Evolutionary conservation across 2,329 filamentous ascomycete genomes (phyloP).

Genomic region (Fusarium torreyae): DNA sequence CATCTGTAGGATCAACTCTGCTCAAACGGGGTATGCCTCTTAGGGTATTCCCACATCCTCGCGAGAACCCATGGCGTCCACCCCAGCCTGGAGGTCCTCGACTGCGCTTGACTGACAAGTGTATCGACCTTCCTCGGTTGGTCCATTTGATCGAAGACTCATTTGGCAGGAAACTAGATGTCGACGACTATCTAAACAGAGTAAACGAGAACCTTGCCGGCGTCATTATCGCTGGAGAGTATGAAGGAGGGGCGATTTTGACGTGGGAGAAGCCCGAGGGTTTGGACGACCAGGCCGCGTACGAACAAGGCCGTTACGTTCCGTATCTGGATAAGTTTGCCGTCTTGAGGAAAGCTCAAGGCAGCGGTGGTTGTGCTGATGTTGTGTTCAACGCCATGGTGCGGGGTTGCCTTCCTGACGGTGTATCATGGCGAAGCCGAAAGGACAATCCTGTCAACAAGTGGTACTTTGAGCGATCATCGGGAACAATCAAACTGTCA

Average conservation of each 20-base stretch:
- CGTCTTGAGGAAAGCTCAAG: conserved; percentile 89
- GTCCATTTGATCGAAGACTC: conserved; percentile 94
- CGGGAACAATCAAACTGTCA: conserved; percentile 85
- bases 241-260: conserved; percentile 94
- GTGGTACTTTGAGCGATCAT: conserved; percentile 96
- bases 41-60: conserved; percentile 84
- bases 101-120: conserved; percentile 82
- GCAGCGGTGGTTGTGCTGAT: conserved; percentile 92
- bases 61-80: conserved; percentile 77
- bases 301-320: conserved; percentile 76
- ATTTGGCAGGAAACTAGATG: conserved; percentile 87
- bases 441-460: conserved; percentile 97
- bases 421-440: conserved; percentile 93
- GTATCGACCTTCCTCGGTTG: conserved; percentile 86
- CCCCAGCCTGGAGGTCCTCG: conserved; percentile 71
- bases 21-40: conserved; percentile 93
- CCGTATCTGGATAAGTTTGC: conserved; percentile 99
- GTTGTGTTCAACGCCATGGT: conserved; percentile 98
- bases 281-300: conserved; percentile 67
- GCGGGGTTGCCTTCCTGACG: conserved; percentile 85
- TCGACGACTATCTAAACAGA: conserved; percentile 85
- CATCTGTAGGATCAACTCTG: conserved; percentile 76
- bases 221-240: conserved; percentile 94
- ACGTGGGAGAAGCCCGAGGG: conserved; percentile 89
- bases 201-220: conserved; percentile 87